Evolutionary conservation across 441 rosid species (phyloP).

Genomic region (Populus hybrid): DNA sequence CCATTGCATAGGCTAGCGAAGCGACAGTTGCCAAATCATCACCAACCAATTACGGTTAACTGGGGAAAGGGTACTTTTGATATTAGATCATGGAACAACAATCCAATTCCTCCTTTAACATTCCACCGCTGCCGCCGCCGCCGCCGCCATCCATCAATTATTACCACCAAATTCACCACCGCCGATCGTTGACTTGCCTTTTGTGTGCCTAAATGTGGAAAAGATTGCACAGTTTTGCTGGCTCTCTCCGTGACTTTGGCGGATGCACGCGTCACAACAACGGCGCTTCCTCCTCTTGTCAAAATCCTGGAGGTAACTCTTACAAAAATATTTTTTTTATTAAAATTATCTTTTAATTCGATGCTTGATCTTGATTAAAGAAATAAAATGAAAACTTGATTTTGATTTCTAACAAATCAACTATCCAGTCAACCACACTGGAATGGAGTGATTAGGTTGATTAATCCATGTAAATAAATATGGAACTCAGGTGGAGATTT

Average conservation of each 20-base stretch:
- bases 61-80: not conserved
- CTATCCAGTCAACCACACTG: not conserved
- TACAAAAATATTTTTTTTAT: not conserved
- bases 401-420: not conserved
- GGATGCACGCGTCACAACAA: slow-evolving; percentile 17
- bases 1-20: not conserved
- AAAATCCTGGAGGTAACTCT: not conserved
- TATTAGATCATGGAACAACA: not conserved
- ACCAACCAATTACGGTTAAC: not conserved
- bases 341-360: not conserved
- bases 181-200: not conserved
- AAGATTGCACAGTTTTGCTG: slow-evolving; percentile 22
- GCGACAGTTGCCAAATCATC: not conserved
- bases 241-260: slow-evolving; percentile 28
- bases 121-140: not conserved
- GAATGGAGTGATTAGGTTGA: not conserved
- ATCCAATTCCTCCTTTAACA: not conserved
- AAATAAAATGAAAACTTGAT: not conserved
- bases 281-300: slow-evolving; percentile 11
- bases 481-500: slow-evolving; percentile 28
- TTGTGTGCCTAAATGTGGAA: slow-evolving; percentile 23
- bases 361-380: not conserved
- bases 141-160: not conserved
- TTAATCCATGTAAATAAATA: slow-evolving; percentile 20
- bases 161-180: not conserved